phyloP scores from a whole-genome alignment of 306 rosid genomes.

The Vigna angularis region DNA sequence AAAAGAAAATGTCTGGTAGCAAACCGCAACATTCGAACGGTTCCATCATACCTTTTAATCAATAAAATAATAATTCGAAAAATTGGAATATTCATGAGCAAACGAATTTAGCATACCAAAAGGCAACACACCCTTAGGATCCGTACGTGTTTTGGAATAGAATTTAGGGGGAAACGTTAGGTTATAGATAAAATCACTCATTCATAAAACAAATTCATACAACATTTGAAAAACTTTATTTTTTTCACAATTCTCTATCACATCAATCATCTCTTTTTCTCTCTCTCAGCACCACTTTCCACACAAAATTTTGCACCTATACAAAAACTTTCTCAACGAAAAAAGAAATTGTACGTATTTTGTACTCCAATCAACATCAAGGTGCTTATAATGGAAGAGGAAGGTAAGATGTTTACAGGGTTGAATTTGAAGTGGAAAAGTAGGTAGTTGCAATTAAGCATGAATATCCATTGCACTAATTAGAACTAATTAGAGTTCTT shows the following conservation, averaged over 20 bases:
- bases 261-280: neutral
- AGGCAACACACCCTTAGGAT: constrained; percentile 8
- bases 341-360: neutral
- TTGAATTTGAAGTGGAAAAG: constrained; percentile 26
- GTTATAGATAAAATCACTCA: neutral
- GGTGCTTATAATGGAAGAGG: neutral
- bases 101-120: neutral
- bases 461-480: constrained; percentile 26
- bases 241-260: neutral
- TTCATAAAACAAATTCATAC: neutral
- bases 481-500: neutral
- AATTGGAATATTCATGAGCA: neutral
- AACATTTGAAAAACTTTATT: neutral
- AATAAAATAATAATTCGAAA: constrained; percentile 6
- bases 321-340: neutral
- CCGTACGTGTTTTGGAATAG: neutral
- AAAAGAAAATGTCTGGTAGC: neutral
- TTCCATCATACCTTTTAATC: neutral
- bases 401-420: neutral
- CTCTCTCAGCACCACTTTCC: neutral
- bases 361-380: constrained; percentile 39
- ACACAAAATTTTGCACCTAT: neutral
- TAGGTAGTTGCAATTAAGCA: constrained; percentile 18
- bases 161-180: neutral
- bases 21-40: neutral